A percentile compares a stretch with the other conserved stretches of the same genome.
phyloP scores from a whole-genome alignment of 768 basidiomycete genomes.

The Leccinum obscurum region DNA sequence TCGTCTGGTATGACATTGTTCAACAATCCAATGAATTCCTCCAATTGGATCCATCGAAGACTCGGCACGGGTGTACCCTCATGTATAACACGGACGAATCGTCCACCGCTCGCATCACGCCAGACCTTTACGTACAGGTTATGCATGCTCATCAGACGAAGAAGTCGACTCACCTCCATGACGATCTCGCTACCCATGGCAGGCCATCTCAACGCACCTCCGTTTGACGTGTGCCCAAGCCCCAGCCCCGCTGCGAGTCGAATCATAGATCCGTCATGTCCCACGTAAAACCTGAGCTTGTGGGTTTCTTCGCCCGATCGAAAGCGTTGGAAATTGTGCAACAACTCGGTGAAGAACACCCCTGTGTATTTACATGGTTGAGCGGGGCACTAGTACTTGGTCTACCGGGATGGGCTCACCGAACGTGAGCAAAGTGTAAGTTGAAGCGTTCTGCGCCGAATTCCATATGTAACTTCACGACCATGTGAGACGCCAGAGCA shows the following conservation, averaged over 20 bases:
- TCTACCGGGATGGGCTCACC: conserved; percentile 29
- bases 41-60: conserved; percentile 39
- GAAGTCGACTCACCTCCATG: conserved; percentile 40
- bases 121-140: conserved; percentile 38
- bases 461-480: conserved; percentile 49
- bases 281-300: conserved; percentile 44
- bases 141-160: neutral
- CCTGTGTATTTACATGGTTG: conserved; percentile 22
- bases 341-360: conserved; percentile 47
- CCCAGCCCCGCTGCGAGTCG: conserved; percentile 42
- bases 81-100: conserved; percentile 45
- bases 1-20: conserved; percentile 37
- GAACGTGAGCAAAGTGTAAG: conserved; percentile 45
- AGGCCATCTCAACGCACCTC: conserved; percentile 42
- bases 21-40: conserved; percentile 36
- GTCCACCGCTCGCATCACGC: conserved; percentile 23
- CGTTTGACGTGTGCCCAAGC: conserved; percentile 31
- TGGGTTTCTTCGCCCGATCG: conserved; percentile 32
- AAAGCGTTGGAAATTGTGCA: conserved; percentile 40
- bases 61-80: conserved; percentile 41
- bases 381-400: neutral
- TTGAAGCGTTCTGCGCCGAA: conserved; percentile 42
- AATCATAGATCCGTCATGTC: conserved; percentile 50
- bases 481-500: neutral
- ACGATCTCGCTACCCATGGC: conserved; percentile 48